Conservation (phyloP, 345 rosid species). For the Gynandropsis gynandra region DNA sequence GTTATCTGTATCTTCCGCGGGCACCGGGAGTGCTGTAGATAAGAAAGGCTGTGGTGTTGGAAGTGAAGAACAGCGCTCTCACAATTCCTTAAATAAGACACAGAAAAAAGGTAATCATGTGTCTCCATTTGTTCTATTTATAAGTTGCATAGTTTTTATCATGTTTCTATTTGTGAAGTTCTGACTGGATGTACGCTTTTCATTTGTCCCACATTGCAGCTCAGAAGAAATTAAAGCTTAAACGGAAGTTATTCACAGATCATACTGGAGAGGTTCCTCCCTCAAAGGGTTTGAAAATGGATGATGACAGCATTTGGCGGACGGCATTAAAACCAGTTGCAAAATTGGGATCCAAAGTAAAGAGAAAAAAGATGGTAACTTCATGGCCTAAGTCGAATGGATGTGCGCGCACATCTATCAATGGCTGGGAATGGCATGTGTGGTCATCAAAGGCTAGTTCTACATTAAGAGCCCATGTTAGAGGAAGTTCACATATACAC, state of each 20-base stretch:
- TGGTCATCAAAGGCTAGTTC: conserved; percentile 88
- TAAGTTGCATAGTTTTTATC: conserved; percentile 2
- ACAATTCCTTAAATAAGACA: conserved; percentile 30
- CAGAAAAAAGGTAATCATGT: conserved; percentile 28
- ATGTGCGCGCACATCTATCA: conserved; percentile 87
- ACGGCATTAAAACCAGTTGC: conserved; percentile 28
- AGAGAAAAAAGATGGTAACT: conserved; percentile 33
- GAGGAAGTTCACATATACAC: conserved; percentile 46
- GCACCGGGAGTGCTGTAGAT: conserved; percentile 22
- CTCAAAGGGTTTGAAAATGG: conserved; percentile 34
- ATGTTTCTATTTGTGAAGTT: conserved; percentile 7
- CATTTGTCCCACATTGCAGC: conserved; percentile 27
- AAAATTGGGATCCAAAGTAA: conserved; percentile 23
- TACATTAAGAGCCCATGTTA: conserved; percentile 62
- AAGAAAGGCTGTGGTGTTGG: conserved; percentile 23
- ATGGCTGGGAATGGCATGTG: conserved; percentile 90
- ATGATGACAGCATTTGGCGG: conserved; percentile 28
- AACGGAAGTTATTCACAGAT: conserved; percentile 39
- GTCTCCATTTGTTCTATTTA: conserved; percentile 2
- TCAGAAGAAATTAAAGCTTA: conserved; percentile 36
- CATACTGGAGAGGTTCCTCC: conserved; percentile 26
- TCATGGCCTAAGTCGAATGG: conserved; percentile 68
- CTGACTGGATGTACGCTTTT: conserved; percentile 12
- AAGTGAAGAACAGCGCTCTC: conserved; percentile 26
- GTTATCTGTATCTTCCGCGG: conserved; percentile 22